Evolutionary conservation across 2,329 filamentous ascomycete species (phyloP).

Genomic region (Exophiala sp.): DNA sequence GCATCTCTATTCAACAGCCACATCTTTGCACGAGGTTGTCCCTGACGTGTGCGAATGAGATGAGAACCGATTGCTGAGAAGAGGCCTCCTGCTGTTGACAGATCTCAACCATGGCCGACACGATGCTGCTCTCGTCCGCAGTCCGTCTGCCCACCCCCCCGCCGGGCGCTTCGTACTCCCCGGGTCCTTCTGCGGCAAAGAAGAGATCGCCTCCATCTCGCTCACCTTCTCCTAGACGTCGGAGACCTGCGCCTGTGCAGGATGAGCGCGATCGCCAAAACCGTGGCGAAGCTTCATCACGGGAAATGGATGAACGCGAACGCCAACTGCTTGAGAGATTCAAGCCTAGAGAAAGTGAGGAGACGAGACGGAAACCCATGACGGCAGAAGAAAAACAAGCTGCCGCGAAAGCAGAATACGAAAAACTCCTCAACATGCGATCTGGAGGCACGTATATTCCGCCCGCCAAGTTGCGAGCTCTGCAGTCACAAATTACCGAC

Average conservation of each 20-base stretch:
- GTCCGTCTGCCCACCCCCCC: slow-evolving; percentile 56
- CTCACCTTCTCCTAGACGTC: slow-evolving; percentile 48
- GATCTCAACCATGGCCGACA: slow-evolving; percentile 37
- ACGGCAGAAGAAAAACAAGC: slow-evolving; percentile 80
- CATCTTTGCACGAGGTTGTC: no score
- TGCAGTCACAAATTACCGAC: slow-evolving; percentile 96
- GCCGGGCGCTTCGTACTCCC: slow-evolving; percentile 44
- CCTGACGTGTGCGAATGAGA: neutral
- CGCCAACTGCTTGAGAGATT: slow-evolving; percentile 49
- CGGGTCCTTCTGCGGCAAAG: slow-evolving; percentile 46
- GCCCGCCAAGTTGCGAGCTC: slow-evolving; percentile 77
- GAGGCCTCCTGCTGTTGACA: neutral
- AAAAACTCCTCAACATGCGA: slow-evolving; percentile 84
- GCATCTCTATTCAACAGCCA: neutral
- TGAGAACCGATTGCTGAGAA: neutral
- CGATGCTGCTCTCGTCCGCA: slow-evolving; percentile 47
- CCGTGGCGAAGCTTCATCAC: slow-evolving; percentile 42
- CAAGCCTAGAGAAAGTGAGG: slow-evolving; percentile 47
- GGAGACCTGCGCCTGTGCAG: slow-evolving; percentile 42
- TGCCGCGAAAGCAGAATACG: slow-evolving; percentile 84
- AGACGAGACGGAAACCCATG: slow-evolving; percentile 46
- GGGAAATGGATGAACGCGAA: slow-evolving; percentile 46
- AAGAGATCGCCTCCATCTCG: slow-evolving; percentile 53
- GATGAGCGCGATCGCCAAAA: slow-evolving; percentile 27
- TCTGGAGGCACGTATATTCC: slow-evolving; percentile 96